These are phyloP conservation scores for Exophiala dermatitidis DNA, from an alignment of 2,329 filamentous ascomycete species.

Conservation along the genomic window DNA sequence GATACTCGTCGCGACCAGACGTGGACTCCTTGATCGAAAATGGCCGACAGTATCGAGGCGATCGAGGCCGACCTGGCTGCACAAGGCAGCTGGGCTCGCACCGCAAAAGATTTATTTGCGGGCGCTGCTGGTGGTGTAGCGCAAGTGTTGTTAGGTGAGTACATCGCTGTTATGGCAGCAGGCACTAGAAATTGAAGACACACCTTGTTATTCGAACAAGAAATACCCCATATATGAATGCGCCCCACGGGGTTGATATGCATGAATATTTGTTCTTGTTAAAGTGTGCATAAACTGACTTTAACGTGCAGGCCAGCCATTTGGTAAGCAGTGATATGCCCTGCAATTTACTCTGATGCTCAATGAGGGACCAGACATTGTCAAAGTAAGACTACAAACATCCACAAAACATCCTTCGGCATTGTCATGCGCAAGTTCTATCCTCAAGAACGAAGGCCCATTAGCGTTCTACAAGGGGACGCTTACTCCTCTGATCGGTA, in stretches of 20 bases:
- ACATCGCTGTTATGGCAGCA: not conserved
- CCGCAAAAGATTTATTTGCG: conserved; percentile 81
- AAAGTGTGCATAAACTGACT: conserved; percentile 2
- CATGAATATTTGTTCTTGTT: too few relatives aligned
- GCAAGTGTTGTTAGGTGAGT: conserved; percentile 84
- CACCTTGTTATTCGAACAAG: too few relatives aligned
- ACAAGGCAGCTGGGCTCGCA: conserved; percentile 46
- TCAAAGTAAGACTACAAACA: conserved; percentile 96
- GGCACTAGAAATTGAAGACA: not conserved
- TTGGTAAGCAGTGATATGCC: conserved; percentile 44
- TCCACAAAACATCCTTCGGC: conserved; percentile 73
- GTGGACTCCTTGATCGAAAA: conserved; percentile 2
- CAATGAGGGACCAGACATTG: conserved; percentile 58
- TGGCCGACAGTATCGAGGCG: conserved; percentile 15
- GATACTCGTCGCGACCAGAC: conserved; percentile 6
- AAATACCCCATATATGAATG: too few relatives aligned
- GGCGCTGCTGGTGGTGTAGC: conserved; percentile 88
- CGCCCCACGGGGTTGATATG: too few relatives aligned
- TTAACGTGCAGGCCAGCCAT: conserved; percentile 51
- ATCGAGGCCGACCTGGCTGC: conserved; percentile 24
- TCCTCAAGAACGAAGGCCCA: conserved; percentile 80
- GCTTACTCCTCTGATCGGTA: conserved; percentile 85
- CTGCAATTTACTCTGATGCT: conserved; percentile 29
- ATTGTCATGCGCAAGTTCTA: conserved; percentile 69
- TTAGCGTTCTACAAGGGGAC: conserved; percentile 98